A percentile compares a stretch with the other conserved stretches of the same genome.
These are phyloP conservation scores for Nyssa sinensis DNA, from an alignment of 148 eudicot genomes.

Conservation along the genomic window DNA sequence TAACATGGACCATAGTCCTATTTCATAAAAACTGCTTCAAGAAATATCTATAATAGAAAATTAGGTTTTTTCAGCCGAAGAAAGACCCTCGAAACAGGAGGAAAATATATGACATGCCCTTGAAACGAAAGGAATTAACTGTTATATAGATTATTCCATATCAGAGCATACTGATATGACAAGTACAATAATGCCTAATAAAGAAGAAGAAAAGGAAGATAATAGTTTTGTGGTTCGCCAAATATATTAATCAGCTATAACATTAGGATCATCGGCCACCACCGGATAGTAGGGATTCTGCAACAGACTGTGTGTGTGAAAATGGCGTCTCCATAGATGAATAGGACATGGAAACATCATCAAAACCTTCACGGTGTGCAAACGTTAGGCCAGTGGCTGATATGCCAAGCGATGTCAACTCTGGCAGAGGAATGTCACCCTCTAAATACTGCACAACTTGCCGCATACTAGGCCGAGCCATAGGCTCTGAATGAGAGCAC, in stretches of 20 bases:
- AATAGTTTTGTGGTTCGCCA: not conserved
- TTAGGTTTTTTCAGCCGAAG: too few species aligned
- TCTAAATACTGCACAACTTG: slow-evolving; percentile 33
- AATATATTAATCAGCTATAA: too few species aligned
- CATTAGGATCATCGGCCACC: slow-evolving; percentile 17
- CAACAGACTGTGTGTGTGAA: not conserved
- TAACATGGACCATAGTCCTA: too few species aligned
- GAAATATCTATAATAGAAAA: too few species aligned
- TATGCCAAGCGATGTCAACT: not conserved
- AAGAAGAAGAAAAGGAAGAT: too few species aligned
- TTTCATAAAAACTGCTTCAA: too few species aligned
- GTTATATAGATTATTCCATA: not conserved
- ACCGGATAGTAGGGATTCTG: slow-evolving; percentile 10
- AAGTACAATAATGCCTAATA: not conserved
- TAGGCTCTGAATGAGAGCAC: slow-evolving; percentile 28
- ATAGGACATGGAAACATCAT: slow-evolving; percentile 4
- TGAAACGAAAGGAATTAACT: not conserved
- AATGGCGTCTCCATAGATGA: not conserved
- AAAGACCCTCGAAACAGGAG: too few species aligned
- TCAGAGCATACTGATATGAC: not conserved
- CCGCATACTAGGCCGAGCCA: slow-evolving; percentile 37
- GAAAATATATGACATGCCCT: not conserved
- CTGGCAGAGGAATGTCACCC: slow-evolving; percentile 14
- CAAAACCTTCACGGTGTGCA: not conserved
- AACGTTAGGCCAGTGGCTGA: not conserved